A percentile compares a stretch with the other conserved stretches of the same genome.
These are phyloP conservation scores for Annulohypoxylon maeteangense DNA, from an alignment of 495 filamentous ascomycete genomes.

Conservation along the genomic window DNA sequence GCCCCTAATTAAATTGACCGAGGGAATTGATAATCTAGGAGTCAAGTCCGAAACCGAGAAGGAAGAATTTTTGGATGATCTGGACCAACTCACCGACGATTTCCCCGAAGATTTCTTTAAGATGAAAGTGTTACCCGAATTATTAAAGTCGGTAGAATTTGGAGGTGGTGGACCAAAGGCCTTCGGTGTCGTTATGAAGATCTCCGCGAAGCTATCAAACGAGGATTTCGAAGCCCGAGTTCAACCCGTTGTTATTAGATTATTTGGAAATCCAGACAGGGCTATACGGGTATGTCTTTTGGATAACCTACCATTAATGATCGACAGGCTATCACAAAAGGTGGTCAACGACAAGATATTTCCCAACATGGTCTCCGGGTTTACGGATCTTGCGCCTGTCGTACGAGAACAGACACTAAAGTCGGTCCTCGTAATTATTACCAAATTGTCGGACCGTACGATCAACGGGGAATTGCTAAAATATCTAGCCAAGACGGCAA, in stretches of 20 bases:
- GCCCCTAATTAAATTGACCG: constrained; percentile 86
- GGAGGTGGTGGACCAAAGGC: constrained; percentile 95
- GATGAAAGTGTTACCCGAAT: constrained; percentile 92
- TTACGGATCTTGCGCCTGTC: constrained; percentile 88
- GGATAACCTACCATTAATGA: constrained; percentile 90
- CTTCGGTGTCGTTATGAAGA: constrained; percentile 87
- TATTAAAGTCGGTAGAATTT: constrained; percentile 97
- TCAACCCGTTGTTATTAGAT: constrained; percentile 84
- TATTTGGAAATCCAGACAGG: constrained; percentile 92
- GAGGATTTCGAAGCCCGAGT: constrained; percentile 90
- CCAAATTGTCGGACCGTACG: constrained; percentile 89
- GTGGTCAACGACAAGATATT: constrained; percentile 96
- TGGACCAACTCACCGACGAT: constrained; percentile 87
- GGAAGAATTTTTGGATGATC: constrained; percentile 85
- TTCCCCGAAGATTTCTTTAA: constrained; percentile 98
- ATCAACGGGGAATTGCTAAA: constrained; percentile 93
- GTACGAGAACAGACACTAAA: constrained; percentile 97
- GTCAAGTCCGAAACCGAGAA: constrained; percentile 85
- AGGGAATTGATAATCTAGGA: constrained; percentile 90
- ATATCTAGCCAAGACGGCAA: constrained; percentile 93
- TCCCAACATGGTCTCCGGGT: constrained; percentile 93
- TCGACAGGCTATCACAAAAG: constrained; percentile 88
- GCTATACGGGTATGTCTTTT: constrained; percentile 91
- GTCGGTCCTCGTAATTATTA: constrained; percentile 83
- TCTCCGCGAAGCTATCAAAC: constrained; percentile 82